Conservation (phyloP, 2,329 filamentous ascomycete species). For the Beauveria varroae region DNA sequence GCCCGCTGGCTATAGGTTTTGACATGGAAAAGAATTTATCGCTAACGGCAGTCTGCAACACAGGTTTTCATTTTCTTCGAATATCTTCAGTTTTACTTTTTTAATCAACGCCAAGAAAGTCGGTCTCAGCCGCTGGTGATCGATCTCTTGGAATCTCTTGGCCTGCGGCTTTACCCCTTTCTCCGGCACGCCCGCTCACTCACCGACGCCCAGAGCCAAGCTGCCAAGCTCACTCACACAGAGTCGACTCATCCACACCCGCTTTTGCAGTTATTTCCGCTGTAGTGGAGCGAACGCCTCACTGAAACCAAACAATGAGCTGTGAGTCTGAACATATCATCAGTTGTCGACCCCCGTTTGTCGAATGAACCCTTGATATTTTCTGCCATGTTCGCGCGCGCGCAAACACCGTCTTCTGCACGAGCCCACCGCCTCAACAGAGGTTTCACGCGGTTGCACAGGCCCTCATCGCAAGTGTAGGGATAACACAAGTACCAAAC, state of each 20-base stretch:
- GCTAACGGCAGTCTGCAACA: background rate
- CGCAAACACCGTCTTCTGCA: background rate
- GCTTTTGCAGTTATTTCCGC: background rate
- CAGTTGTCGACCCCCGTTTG: background rate
- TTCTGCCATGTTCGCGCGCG: background rate
- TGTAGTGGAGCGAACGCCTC: background rate
- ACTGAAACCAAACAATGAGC: slow-evolving; percentile 7
- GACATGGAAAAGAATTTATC: background rate
- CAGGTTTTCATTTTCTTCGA: background rate
- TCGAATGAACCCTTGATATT: background rate
- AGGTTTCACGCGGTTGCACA: background rate
- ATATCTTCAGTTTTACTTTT: background rate
- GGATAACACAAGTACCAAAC: background rate
- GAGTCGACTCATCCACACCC: background rate
- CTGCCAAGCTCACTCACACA: background rate
- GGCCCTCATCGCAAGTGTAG: no score
- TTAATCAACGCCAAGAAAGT: background rate
- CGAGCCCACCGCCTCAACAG: background rate
- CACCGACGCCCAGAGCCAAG: background rate
- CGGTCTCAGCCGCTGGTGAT: background rate
- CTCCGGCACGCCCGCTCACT: background rate
- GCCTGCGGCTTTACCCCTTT: background rate
- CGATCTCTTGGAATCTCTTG: slow-evolving; percentile 10
- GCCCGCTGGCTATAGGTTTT: background rate
- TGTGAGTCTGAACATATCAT: slow-evolving; percentile 4